These are phyloP conservation scores for Fraxinus dipetala DNA, from an alignment of 305 asterid species.

Conservation along the genomic window DNA sequence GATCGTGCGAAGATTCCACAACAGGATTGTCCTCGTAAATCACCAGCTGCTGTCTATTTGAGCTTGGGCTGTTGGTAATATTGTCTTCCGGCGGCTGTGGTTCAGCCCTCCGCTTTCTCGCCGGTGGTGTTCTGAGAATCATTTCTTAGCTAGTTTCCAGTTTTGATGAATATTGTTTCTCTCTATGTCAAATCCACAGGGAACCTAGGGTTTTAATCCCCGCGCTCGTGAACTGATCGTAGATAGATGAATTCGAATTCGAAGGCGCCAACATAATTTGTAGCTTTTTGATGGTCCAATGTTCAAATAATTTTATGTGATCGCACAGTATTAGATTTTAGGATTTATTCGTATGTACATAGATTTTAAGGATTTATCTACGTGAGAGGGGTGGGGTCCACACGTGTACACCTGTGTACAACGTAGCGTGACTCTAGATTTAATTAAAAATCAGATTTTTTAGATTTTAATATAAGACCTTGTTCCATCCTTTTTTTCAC, in stretches of 20 bases:
- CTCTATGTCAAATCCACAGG: not conserved
- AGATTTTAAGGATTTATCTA: no score
- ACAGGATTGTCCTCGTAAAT: constrained; percentile 66
- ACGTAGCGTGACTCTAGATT: no score
- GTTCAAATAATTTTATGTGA: no score
- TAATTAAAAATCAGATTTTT: no score
- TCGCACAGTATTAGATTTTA: no score
- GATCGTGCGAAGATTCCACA: constrained; percentile 57
- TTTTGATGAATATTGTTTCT: not conserved
- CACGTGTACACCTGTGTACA: no score
- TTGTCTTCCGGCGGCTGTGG: constrained; percentile 45
- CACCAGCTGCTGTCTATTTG: constrained; percentile 47
- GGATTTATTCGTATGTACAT: no score
- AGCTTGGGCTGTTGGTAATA: constrained; percentile 41
- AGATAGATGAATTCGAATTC: not conserved
- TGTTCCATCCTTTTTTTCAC: no score
- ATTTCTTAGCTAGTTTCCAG: constrained; percentile 23
- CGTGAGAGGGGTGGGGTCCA: no score
- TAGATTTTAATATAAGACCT: no score
- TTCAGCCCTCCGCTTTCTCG: constrained; percentile 71
- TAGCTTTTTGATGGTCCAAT: not conserved
- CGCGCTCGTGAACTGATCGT: not conserved
- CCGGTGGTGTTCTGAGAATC: constrained; percentile 85
- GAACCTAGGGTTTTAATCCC: constrained; percentile 15
- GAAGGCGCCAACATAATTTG: constrained; percentile 13